Percentiles rank a stretch among this genome's conserved stretches.
phyloP scores from a whole-genome alignment of 345 rosid genomes.

The Eucalyptus tenuipes region DNA sequence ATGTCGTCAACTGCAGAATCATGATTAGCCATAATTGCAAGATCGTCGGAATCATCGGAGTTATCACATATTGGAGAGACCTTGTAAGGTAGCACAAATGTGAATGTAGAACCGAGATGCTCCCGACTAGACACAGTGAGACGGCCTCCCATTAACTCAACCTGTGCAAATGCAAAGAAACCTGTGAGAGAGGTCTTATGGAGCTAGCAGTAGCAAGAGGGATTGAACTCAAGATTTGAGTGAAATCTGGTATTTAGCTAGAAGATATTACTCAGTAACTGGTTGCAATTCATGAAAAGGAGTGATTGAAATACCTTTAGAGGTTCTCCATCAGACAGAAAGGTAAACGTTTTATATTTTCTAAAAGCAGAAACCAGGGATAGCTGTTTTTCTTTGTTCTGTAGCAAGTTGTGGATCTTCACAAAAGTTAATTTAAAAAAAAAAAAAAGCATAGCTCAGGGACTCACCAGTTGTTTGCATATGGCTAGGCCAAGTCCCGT shows the following conservation, averaged over 20 bases:
- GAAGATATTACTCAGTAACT: neutral
- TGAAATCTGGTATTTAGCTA: neutral
- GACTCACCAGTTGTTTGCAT: conserved; percentile 85
- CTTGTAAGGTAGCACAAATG: conserved; percentile 78
- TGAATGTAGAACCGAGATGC: conserved; percentile 77
- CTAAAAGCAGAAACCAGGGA: neutral
- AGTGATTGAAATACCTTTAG: neutral
- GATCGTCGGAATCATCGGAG: conserved; percentile 74
- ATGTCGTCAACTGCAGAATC: conserved; percentile 48
- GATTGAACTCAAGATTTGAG: neutral
- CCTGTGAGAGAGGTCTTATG: neutral
- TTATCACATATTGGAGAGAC: conserved; percentile 39
- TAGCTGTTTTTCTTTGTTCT: neutral
- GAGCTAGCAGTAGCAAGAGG: neutral
- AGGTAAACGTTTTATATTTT: neutral
- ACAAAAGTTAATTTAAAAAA: neutral
- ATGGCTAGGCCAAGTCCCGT: conserved; percentile 97
- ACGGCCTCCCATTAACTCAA: conserved; percentile 92
- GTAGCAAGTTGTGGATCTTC: neutral
- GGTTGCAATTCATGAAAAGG: neutral
- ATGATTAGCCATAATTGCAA: conserved; percentile 54
- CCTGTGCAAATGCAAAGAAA: conserved; percentile 27
- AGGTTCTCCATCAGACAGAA: neutral
- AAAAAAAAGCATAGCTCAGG: neutral
- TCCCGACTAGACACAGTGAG: conserved; percentile 83